Evolutionary conservation across 164 flowering plant species (phyloP).

Genomic region (Paratinospora sagittata): DNA sequence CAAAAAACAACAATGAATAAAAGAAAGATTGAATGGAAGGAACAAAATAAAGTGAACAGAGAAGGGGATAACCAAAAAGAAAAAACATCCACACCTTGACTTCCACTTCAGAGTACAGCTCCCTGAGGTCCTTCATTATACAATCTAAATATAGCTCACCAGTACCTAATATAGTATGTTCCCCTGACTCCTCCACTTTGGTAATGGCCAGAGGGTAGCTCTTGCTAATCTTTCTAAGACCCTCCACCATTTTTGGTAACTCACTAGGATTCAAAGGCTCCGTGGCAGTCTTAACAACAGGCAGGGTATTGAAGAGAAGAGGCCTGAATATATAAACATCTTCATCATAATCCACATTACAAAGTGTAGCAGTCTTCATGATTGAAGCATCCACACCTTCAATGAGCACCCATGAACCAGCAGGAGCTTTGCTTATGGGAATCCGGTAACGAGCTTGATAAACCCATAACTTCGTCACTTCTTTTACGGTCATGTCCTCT

Average conservation of each 20-base stretch:
- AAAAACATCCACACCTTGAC: conserved; percentile 54
- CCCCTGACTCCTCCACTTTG: conserved; percentile 98
- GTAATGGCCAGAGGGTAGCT: conserved; percentile 96
- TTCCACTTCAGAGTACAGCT: conserved; percentile 98
- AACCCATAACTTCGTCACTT: conserved; percentile 92
- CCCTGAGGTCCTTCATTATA: conserved; percentile 98
- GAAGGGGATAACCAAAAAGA: neutral
- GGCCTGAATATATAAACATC: conserved; percentile 93
- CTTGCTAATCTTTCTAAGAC: conserved; percentile 94
- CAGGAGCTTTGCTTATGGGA: conserved; percentile 91
- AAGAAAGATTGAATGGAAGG: neutral
- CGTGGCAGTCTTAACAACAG: conserved; percentile 95
- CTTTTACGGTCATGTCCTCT: conserved; percentile 94
- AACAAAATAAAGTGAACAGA: neutral
- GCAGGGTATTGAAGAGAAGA: conserved; percentile 87
- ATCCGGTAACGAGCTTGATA: conserved; percentile 95
- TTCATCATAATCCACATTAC: conserved; percentile 71
- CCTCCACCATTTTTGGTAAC: conserved; percentile 99
- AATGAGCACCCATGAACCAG: conserved; percentile 98
- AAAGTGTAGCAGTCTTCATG: conserved; percentile 96
- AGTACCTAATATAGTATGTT: conserved; percentile 94
- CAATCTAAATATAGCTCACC: conserved; percentile 97
- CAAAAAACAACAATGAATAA: neutral
- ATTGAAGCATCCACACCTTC: conserved; percentile 99
- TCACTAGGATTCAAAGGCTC: conserved; percentile 99